These are phyloP conservation scores for Vitellaria paradoxa DNA, from an alignment of 179 eudicot genomes.

Conservation along the genomic window DNA sequence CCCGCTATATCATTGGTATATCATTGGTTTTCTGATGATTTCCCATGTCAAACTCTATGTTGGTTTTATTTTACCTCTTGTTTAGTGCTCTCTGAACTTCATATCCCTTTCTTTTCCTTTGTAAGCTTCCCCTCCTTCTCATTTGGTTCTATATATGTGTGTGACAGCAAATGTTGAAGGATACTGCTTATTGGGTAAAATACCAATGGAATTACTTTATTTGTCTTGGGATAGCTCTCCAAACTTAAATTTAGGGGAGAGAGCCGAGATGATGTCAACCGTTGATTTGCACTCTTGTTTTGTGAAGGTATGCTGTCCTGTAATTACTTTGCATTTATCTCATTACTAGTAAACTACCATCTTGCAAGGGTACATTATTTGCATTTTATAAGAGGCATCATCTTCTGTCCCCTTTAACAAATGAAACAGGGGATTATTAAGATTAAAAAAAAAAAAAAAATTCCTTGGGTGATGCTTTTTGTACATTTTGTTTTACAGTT, in stretches of 20 bases:
- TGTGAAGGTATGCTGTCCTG: conserved; percentile 52
- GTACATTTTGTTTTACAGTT: background rate
- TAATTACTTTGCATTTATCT: background rate
- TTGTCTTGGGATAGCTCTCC: conserved; percentile 77
- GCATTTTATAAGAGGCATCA: background rate
- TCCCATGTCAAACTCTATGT: conserved; percentile 6
- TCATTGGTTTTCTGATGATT: conserved; percentile 2
- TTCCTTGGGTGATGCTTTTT: background rate
- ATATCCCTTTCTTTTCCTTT: background rate
- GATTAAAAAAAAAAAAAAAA: background rate
- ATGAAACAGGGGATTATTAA: background rate
- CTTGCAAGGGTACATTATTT: background rate
- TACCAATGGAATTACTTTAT: conserved; percentile 70
- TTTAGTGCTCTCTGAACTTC: conserved; percentile 8
- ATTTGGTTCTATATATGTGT: conserved; percentile 15
- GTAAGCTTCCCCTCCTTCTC: background rate
- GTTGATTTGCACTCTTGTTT: conserved; percentile 66
- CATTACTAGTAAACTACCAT: background rate
- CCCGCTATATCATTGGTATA: background rate
- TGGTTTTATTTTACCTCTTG: conserved; percentile 7
- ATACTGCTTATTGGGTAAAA: conserved; percentile 72
- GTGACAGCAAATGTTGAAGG: conserved; percentile 61
- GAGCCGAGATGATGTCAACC: conserved; percentile 67
- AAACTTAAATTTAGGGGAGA: conserved; percentile 55
- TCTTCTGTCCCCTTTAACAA: background rate